Evolutionary conservation across 2,329 filamentous ascomycete species (phyloP).

Genomic region (Tolypocladium cylindrosporum): DNA sequence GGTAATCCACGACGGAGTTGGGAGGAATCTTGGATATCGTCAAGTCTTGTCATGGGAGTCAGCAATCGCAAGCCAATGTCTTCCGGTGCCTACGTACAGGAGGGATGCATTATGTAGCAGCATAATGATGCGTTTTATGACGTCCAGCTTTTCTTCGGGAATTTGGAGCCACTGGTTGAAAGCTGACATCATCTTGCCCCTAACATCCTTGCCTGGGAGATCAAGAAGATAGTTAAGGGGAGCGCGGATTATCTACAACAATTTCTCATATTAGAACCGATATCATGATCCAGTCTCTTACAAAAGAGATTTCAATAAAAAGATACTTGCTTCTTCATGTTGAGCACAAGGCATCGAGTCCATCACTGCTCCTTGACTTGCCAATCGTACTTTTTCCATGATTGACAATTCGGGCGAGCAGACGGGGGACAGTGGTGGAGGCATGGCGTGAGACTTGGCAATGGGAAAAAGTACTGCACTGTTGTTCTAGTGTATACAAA

Average conservation of each 20-base stretch:
- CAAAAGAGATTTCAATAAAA: background rate
- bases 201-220: background rate
- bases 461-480: background rate
- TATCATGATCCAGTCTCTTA: background rate
- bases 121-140: slow-evolving; percentile 60
- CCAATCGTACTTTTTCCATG: background rate
- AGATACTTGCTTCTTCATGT: background rate
- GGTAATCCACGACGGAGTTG: slow-evolving; percentile 34
- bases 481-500: background rate
- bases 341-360: background rate
- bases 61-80: background rate
- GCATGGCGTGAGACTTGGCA: background rate
- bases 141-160: slow-evolving; percentile 50
- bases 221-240: background rate
- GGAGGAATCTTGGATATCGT: slow-evolving; percentile 39
- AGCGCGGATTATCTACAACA: background rate
- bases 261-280: background rate
- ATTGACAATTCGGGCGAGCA: background rate
- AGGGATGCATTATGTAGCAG: background rate
- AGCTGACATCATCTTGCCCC: slow-evolving; percentile 22
- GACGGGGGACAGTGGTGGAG: background rate
- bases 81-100: background rate
- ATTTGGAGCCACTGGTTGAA: slow-evolving; percentile 70
- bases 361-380: background rate
- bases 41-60: slow-evolving; percentile 6